phyloP scores from a whole-genome alignment of 306 rosid species.

The Gillenia trifoliata region DNA sequence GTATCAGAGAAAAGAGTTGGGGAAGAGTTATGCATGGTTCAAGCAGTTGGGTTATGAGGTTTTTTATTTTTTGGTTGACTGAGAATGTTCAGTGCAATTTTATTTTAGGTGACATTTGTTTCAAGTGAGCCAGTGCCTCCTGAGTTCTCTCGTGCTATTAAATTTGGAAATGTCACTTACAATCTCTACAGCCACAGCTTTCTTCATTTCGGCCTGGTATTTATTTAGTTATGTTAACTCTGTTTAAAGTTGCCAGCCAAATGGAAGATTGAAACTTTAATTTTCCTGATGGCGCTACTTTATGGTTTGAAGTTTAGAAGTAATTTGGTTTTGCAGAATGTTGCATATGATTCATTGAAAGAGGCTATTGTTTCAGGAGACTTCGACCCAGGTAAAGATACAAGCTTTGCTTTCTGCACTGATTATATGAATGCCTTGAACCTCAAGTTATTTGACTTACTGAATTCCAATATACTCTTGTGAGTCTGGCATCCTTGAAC shows the following conservation, averaged over 20 bases:
- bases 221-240: conserved; percentile 6
- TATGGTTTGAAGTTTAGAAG: conserved; percentile 17
- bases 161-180: conserved; percentile 67
- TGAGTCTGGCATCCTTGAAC: not conserved
- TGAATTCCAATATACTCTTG: not conserved
- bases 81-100: conserved; percentile 13
- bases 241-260: not conserved
- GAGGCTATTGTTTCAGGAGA: conserved; percentile 58
- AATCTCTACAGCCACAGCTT: conserved; percentile 94
- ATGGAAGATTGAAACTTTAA: not conserved
- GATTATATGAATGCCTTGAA: not conserved
- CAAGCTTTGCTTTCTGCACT: conserved; percentile 1
- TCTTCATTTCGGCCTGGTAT: conserved; percentile 94
- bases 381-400: conserved; percentile 45
- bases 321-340: conserved; percentile 59
- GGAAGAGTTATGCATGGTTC: not conserved
- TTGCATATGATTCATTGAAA: conserved; percentile 75
- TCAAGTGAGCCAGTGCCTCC: conserved; percentile 64
- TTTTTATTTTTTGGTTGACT: not conserved
- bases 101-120: conserved; percentile 83
- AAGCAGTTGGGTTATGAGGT: not conserved
- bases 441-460: not conserved
- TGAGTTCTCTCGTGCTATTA: conserved; percentile 52
- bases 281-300: conserved; percentile 7
- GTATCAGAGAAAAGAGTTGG: not conserved